These are phyloP conservation scores for Colletotrichum sp. DNA, from an alignment of 2,329 filamentous ascomycete species.

Conservation along the genomic window DNA sequence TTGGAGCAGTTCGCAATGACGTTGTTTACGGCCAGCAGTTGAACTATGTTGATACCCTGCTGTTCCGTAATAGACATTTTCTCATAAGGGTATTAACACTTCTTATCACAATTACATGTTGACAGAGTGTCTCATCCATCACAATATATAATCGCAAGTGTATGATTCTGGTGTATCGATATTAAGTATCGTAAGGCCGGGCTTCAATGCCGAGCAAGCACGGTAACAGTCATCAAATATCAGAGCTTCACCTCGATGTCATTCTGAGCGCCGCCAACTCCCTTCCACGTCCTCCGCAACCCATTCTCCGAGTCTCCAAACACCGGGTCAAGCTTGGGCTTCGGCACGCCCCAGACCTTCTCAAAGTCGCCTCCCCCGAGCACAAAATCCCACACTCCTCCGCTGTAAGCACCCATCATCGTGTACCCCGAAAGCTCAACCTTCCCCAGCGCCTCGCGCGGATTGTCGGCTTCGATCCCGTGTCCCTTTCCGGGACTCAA, in stretches of 20 bases:
- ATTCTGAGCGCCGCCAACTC: slow-evolving; percentile 30
- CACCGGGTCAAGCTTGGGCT: slow-evolving; percentile 52
- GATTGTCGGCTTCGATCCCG: slow-evolving; percentile 34
- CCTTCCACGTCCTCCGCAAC: slow-evolving; percentile 38
- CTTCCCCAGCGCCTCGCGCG: slow-evolving; percentile 36
- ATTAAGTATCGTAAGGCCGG: neutral
- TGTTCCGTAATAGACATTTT: no score
- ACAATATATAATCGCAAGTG: neutral
- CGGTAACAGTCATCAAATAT: neutral
- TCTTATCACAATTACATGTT: neutral
- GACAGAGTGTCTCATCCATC: neutral
- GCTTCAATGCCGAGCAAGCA: neutral
- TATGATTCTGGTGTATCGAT: neutral
- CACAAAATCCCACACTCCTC: slow-evolving; percentile 55
- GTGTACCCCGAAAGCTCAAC: slow-evolving; percentile 36
- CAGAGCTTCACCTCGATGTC: neutral
- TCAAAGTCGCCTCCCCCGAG: slow-evolving; percentile 47
- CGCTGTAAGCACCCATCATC: slow-evolving; percentile 55
- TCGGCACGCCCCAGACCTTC: slow-evolving; percentile 48
- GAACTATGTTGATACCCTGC: no score
- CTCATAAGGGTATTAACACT: no score
- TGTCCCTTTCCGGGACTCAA: slow-evolving; percentile 49
- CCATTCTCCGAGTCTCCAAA: slow-evolving; percentile 36
- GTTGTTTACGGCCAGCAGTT: no score
- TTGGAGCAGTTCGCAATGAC: no score